Evolutionary conservation across 495 filamentous ascomycete genomes (phyloP).

Genomic region (Penicillium arizonense): DNA sequence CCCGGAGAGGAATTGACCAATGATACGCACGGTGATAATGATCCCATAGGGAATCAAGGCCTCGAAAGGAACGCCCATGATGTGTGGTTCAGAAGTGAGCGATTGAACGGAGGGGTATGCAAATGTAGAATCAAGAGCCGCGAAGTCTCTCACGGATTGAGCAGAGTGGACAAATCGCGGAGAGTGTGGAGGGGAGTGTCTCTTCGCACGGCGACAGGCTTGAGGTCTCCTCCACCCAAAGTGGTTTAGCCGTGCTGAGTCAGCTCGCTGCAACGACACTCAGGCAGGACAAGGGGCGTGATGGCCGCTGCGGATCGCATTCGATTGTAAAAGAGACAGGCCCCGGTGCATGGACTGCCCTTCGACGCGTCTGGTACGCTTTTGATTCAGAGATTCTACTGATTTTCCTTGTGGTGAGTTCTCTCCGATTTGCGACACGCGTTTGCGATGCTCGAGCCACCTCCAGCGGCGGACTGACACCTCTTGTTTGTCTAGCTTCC

Average conservation of each 20-base stretch:
- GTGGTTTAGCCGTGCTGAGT: slow-evolving; percentile 44
- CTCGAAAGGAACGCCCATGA: slow-evolving; percentile 96
- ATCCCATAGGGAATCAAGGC: slow-evolving; percentile 91
- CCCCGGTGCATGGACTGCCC: slow-evolving; percentile 26
- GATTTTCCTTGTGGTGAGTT: slow-evolving; percentile 24
- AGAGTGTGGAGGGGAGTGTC: slow-evolving; percentile 25
- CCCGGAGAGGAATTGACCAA: slow-evolving; percentile 17
- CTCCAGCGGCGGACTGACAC: slow-evolving; percentile 18
- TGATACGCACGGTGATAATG: slow-evolving; percentile 70
- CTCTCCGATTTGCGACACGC: slow-evolving; percentile 20
- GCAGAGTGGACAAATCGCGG: slow-evolving; percentile 11
- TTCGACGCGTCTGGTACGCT: slow-evolving; percentile 37
- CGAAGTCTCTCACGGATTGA: slow-evolving; percentile 7
- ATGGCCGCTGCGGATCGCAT: slow-evolving; percentile 34
- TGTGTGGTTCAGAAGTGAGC: slow-evolving; percentile 23
- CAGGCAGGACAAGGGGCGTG: slow-evolving; percentile 35
- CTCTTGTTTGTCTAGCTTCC: slow-evolving; percentile 16
- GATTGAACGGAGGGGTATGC: not conserved
- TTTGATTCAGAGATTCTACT: slow-evolving; percentile 9
- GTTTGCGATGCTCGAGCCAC: slow-evolving; percentile 17
- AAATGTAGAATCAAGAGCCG: slow-evolving; percentile 1
- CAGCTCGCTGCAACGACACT: slow-evolving; percentile 45
- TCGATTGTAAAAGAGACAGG: slow-evolving; percentile 31
- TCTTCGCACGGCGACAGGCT: slow-evolving; percentile 7
- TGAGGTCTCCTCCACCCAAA: slow-evolving; percentile 33